Base-by-base conservation (phyloP, 1,284 basidiomycete species). In the Sphagnurus paluster region DNA sequence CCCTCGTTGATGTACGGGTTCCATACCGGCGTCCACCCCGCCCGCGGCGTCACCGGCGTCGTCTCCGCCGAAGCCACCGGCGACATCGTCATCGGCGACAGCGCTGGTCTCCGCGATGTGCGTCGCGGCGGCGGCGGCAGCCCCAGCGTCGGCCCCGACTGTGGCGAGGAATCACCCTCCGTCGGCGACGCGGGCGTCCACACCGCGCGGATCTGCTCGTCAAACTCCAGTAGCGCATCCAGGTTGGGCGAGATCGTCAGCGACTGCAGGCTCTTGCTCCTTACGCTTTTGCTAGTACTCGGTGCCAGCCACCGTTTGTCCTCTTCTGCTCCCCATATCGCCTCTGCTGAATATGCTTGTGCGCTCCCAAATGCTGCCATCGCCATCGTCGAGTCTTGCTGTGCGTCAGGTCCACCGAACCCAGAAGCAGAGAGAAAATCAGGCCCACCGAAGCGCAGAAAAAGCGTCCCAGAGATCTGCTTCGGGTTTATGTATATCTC, bases 221-320 rank as follows among this genome's bases (percentile, higher is more conserved):
- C 82, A 53, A 80, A 76, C 56, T 81, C 74, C 46, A 84, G 67
- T 7, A 84, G 59, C 7, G 82, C 82, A 52, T 81, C 75, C 37
- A 84, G 74, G 59, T 84, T 75, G 1, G 77, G 74, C 2, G 80
- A 82, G 48, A 84, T 84, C 16, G 72, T 64, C 41, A 83, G 62
- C 1, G 67, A 60, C n/a, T n/a, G n/a, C n/a, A n/a, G n/a, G n/a
- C n/a, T n/a, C n/a, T n/a, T n/a, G n/a, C n/a, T n/a, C n/a, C n/a
- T n/a, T n/a, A n/a, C n/a, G n/a, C n/a, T n/a, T n/a, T n/a, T n/a
- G n/a, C n/a, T n/a, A n/a, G n/a, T n/a, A n/a, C n/a, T n/a, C n/a
- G n/a, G n/a, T n/a, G n/a, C n/a, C n/a, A n/a, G n/a, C n/a, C n/a
- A n/a, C n/a, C n/a, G n/a, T n/a, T n/a, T n/a, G n/a, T n/a, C n/a